Evolutionary conservation across 495 filamentous ascomycete species (phyloP), one percentile per base, ranked within the genome.

Genomic region (Penicillium alfredii): DNA sequence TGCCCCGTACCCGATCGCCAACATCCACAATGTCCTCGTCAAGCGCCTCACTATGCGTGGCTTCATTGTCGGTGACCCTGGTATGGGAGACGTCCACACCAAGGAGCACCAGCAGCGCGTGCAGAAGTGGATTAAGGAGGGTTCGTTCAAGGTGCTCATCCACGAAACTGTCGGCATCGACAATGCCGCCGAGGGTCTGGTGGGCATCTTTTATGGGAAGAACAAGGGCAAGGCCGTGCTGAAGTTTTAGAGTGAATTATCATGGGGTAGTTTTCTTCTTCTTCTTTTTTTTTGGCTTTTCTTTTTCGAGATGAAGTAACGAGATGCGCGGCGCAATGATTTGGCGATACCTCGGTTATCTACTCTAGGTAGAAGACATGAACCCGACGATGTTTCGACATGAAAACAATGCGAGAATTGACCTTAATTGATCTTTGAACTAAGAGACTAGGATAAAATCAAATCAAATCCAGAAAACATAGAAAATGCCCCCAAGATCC

Each of bases 181-280:
- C 36, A 84, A 88, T 44, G 82, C 79, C 2, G 64, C 80, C 15
- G 77, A 89, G 34, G 90, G 85, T 7, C 70, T 95, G 28, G 45
- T 95, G n/a, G 87, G 82, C n/a, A 81, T 97, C 69, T 69, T 94
- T 37, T 53, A 81, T 55, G 89, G 89, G 18, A 80, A 87, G 62
- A 97, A 97, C 66, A 84, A 86, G 68, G 89, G 89, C 42, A 97
- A 97, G 71, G 86, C 88, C 20, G 76, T 93, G 14, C 43, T 94
- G 44, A 82, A 86, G 66, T 80, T 90, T 35, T 68, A 64, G 16
- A 7, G 12, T n/a, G n/a, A n/a, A n/a, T n/a, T n/a, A n/a, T n/a
- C n/a, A n/a, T n/a, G n/a, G n/a, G n/a, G n/a, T n/a, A n/a, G n/a
- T n/a, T n/a, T n/a, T n/a, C n/a, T n/a, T n/a, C n/a, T n/a, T n/a